Conservation (phyloP, 805 yeast species). For the Candida anglica region DNA sequence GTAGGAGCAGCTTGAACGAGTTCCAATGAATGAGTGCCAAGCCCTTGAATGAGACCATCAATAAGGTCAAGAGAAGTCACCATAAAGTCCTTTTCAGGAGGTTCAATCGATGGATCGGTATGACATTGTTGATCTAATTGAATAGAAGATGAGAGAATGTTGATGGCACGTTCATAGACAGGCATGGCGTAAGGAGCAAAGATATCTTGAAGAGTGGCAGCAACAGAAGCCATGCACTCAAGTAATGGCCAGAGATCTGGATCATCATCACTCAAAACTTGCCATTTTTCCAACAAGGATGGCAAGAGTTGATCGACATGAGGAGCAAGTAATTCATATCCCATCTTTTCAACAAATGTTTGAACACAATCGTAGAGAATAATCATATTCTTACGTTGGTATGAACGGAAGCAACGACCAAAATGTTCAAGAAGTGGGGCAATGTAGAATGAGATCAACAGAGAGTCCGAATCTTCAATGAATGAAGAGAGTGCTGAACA, state of each 20-base stretch:
- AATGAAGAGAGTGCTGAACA: constrained; percentile 83
- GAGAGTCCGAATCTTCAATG: constrained; percentile 69
- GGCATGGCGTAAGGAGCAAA: constrained; percentile 89
- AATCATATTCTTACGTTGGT: constrained; percentile 78
- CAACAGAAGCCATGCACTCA: constrained; percentile 90
- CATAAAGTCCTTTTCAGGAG: constrained; percentile 87
- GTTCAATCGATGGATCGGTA: constrained; percentile 60
- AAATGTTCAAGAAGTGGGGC: constrained; percentile 69
- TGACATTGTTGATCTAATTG: constrained; percentile 61
- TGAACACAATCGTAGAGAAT: constrained; percentile 88
- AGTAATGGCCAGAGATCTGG: constrained; percentile 85
- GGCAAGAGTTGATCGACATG: constrained; percentile 65
- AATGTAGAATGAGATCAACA: constrained; percentile 56
- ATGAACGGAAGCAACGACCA: constrained; percentile 66
- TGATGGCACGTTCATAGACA: constrained; percentile 73
- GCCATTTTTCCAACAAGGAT: constrained; percentile 83
- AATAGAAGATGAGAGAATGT: constrained; percentile 65
- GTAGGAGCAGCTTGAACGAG: constrained; percentile 38
- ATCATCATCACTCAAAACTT: constrained; percentile 67
- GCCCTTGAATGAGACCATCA: constrained; percentile 91
- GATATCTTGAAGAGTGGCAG: constrained; percentile 77
- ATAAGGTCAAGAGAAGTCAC: constrained; percentile 86
- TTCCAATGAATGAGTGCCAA: constrained; percentile 59
- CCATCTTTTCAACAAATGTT: constrained; percentile 77
- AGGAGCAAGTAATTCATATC: constrained; percentile 50